These are phyloP conservation scores for Capsicum pubescens DNA, from an alignment of 257 asterid genomes.

Conservation along the genomic window DNA sequence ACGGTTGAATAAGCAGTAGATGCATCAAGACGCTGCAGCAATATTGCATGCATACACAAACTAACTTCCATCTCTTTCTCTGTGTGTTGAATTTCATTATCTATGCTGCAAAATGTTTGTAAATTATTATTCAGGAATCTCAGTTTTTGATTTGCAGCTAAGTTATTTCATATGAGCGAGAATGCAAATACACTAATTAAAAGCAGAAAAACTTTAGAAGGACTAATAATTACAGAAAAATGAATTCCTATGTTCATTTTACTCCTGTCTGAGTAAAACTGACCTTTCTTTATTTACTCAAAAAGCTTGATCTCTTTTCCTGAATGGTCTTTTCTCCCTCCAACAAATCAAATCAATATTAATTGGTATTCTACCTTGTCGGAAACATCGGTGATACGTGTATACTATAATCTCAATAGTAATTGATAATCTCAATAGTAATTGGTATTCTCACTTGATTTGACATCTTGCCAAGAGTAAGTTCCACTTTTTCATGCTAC, in stretches of 20 bases:
- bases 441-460: not conserved
- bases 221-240: not conserved
- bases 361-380: not conserved
- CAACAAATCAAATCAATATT: not conserved
- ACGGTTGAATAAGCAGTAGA: not conserved
- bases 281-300: not conserved
- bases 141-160: not conserved
- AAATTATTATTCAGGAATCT: not conserved
- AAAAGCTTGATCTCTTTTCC: not conserved
- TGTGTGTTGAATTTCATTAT: not conserved
- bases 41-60: conserved; percentile 16
- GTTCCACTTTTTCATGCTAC: not conserved
- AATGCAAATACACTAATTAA: not conserved
- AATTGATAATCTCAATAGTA: not conserved
- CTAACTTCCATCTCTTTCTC: conserved; percentile 12
- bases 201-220: not conserved
- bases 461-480: not conserved
- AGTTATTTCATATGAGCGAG: not conserved
- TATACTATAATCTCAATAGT: not conserved
- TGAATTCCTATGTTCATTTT: not conserved
- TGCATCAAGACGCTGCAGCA: not conserved
- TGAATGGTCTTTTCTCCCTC: not conserved
- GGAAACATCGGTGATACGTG: not conserved
- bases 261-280: not conserved
- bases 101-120: not conserved